These are phyloP conservation scores for Orbilia brochopaga DNA, from an alignment of 2,329 filamentous ascomycete genomes.

Conservation along the genomic window DNA sequence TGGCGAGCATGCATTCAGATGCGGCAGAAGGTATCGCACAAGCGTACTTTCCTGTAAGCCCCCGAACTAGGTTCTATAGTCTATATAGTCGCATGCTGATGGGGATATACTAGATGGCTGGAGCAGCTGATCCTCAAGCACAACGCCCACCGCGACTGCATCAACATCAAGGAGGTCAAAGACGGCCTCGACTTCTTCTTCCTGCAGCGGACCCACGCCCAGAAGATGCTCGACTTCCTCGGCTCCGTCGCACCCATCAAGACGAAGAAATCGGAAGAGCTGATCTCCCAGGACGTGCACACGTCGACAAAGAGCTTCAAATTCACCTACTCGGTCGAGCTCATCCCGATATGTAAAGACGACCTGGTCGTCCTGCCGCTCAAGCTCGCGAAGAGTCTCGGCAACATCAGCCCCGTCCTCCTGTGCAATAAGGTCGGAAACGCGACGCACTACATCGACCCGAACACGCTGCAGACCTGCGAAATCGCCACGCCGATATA, in stretches of 20 bases:
- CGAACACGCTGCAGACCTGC: constrained; percentile 85
- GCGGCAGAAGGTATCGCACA: constrained; percentile 94
- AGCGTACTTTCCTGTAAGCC: constrained; percentile 75
- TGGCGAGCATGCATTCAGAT: constrained; percentile 95
- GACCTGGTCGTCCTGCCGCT: constrained; percentile 93
- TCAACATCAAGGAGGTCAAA: constrained; percentile 97
- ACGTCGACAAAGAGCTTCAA: constrained; percentile 92
- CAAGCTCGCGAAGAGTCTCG: constrained; percentile 81
- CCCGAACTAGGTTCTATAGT: not conserved
- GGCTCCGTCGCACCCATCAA: constrained; percentile 79
- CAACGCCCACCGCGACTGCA: constrained; percentile 84
- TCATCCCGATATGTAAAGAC: constrained; percentile 96
- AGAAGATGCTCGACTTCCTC: constrained; percentile 90
- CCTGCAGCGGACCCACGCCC: constrained; percentile 83
- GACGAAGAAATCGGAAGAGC: constrained; percentile 83
- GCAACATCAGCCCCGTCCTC: constrained; percentile 78
- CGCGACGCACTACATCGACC: constrained; percentile 85
- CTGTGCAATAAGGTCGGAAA: constrained; percentile 90
- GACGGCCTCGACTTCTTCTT: constrained; percentile 98
- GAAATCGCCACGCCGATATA: constrained; percentile 83
- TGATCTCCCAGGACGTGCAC: constrained; percentile 92
- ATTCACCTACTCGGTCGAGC: constrained; percentile 85
- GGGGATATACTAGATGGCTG: constrained; percentile 62
- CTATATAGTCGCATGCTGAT: too few relatives aligned
- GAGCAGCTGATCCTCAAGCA: constrained; percentile 97